Conservation (phyloP, 164 flowering plant genomes). For the Vitis riparia region DNA sequence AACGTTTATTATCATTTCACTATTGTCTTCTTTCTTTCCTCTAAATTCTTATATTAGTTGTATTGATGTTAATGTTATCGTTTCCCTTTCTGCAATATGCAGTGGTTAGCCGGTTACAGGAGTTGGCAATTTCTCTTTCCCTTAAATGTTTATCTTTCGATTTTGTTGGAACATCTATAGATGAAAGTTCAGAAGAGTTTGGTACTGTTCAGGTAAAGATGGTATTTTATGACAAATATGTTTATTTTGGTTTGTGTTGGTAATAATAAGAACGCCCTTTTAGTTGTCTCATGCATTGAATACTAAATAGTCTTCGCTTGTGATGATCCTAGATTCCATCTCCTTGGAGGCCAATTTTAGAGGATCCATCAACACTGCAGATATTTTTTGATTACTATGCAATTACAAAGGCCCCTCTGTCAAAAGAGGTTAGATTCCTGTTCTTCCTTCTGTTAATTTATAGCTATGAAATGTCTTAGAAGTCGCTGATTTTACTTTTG, state of each 20-base stretch:
- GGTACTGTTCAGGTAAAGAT: slow-evolving; percentile 88
- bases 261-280: not conserved
- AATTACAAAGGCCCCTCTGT: slow-evolving; percentile 71
- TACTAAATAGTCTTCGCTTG: not conserved
- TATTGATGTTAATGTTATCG: not conserved
- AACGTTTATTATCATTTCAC: slow-evolving; percentile 1
- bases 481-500: not conserved
- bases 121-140: slow-evolving; percentile 81
- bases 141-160: slow-evolving; percentile 90
- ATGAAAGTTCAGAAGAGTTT: slow-evolving; percentile 99
- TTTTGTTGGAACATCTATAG: slow-evolving; percentile 94
- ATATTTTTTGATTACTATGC: slow-evolving; percentile 96
- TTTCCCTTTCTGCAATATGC: slow-evolving; percentile 27
- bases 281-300: not conserved
- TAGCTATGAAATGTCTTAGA: not conserved
- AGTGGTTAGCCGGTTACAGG: slow-evolving; percentile 72
- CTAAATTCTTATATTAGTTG: not conserved
- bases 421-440: slow-evolving; percentile 76
- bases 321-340: slow-evolving; percentile 69
- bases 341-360: slow-evolving; percentile 80
- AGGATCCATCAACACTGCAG: slow-evolving; percentile 87
- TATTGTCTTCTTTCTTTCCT: not conserved
- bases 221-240: not conserved
- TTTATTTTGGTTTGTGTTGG: not conserved
- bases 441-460: slow-evolving; percentile 4